Evolutionary conservation across 441 rosid species (phyloP), one percentile per base, ranked within the genome.

Genomic region (Adansonia grandidieri): DNA sequence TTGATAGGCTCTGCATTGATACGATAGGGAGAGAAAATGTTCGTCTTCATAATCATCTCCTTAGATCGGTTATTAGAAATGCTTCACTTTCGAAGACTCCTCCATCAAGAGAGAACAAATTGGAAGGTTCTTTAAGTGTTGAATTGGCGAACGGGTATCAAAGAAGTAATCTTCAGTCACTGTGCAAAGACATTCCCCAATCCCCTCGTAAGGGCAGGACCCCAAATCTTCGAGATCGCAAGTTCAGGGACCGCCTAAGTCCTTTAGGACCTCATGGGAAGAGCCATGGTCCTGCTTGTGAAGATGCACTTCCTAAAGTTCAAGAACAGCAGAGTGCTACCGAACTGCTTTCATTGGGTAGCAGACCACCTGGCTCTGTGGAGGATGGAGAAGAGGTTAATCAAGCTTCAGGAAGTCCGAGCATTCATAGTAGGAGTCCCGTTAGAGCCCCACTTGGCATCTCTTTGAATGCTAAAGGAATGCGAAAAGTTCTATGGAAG

Each of bases 351-450:
- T 88, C 90, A 58, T 80, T 84, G 76, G 86, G 88, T 71, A 79
- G 91, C 63, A 84, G 87, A 50, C 90, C 85, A 45, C 91, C 86
- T 0, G 83, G 79, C 17, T 88, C 87, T 9, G 86, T 84, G 78
- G 91, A 90, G 86, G 89, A 90, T 17, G 86, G 88, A 7, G 91
- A 88, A 79, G 89, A 89, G 80, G 93, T 87, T 58, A 91, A 89
- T 80, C 94, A 90, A 81, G 79, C 80, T 63, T 77, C 75, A 13
- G 86, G 77, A 69, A 79, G 86, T 80, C 85, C 88, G 1, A 65
- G 86, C 37, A 79, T 85, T 83, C 75, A 81, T 54, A 83, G 87
- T 81, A 82, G 81, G 82, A 87, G 84, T 73, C 89, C 86, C 2
- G 74, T 91, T 54, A 84, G 82, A 76, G 88, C 91, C 82, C 92